Evolutionary conservation across 108 stramenopile genomes (phyloP), one percentile per base, ranked within the genome.

Genomic region (Skeletonema potamos): DNA sequence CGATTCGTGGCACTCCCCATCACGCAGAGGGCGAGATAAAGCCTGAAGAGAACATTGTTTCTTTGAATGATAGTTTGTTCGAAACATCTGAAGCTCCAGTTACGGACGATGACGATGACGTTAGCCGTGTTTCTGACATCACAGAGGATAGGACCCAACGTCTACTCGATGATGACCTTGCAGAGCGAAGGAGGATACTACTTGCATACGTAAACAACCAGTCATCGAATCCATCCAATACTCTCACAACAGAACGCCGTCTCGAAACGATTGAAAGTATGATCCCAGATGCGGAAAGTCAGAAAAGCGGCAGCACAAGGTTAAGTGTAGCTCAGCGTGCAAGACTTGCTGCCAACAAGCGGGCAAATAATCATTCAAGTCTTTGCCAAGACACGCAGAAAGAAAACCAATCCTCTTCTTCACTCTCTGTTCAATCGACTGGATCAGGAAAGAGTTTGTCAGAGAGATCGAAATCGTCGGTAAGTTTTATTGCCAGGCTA

Each of bases 131-230:
- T 68, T 89, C 87, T 13, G 92, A 93, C 62, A 79, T 93, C 17
- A 93, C 92, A 11, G 92, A 91, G 73, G 92, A 93, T 68, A 66
- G 92, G 57, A 93, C 92, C 18, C 92, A 93, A 68, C 76, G 81
- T 20, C 92, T 90, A 55, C 86, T 82, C 17, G 81, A 82, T 62
- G 81, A 76, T 68, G 79, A 81, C 41, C 70, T 76, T 64, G 74
- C 79, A 51, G 79, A 76, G 48, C 39, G 74, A 46, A 86, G 80
- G 76, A 89, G 70, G 72, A 81, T 69, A 20, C 63, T 81, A 18
- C 66, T 73, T 62, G 80, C 78, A 8, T 84, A 69, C 44, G 58
- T 76, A 29, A 72, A 68, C 68, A 70, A 56, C 48, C 66, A 22
- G 62, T 60, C 48, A 43, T 39, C 43, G 30, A 27, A 62, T 36